phyloP scores from a whole-genome alignment of 768 basidiomycete genomes.

The Pleurotus pulmonarius region DNA sequence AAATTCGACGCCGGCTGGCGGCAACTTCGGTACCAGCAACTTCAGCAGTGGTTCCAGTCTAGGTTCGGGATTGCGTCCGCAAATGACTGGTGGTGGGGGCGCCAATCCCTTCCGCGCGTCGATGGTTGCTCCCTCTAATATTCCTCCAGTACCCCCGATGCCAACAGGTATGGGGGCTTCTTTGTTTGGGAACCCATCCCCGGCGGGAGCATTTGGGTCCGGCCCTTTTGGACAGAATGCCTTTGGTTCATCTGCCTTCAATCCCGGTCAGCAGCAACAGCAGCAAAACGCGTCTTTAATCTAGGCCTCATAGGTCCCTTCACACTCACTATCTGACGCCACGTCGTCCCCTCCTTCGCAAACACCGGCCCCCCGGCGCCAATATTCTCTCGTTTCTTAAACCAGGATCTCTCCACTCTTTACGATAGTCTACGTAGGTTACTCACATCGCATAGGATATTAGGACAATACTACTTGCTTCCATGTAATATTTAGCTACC shows the following conservation, averaged over 20 bases:
- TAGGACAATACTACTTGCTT: constrained; percentile 6
- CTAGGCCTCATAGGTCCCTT: constrained; percentile 18
- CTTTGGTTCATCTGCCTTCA: constrained; percentile 5
- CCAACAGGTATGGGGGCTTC: constrained; percentile 10
- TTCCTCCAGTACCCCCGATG: constrained; percentile 15
- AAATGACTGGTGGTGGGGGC: constrained; percentile 51
- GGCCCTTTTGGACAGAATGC: constrained; percentile 8
- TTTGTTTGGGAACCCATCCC: constrained; percentile 1
- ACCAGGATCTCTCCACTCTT: neutral
- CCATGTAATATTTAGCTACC: constrained; percentile 6
- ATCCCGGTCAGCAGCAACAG: constrained; percentile 20
- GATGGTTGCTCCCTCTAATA: constrained; percentile 24
- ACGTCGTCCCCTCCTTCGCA: constrained; percentile 9
- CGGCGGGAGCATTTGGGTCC: neutral
- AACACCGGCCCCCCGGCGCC: neutral
- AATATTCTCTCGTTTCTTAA: neutral
- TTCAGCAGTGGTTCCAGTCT: constrained; percentile 26
- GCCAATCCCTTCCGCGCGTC: constrained; percentile 69
- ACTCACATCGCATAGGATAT: constrained; percentile 3
- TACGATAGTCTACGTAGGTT: neutral
- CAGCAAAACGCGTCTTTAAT: constrained; percentile 47
- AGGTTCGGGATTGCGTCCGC: constrained; percentile 56
- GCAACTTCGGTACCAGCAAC: constrained; percentile 10
- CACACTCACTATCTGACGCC: constrained; percentile 15
- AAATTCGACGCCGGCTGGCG: neutral